Evolutionary conservation across 2,329 filamentous ascomycete species (phyloP), one percentile per base, ranked within the genome.

Genomic region (Drechslerella dactyloides): DNA sequence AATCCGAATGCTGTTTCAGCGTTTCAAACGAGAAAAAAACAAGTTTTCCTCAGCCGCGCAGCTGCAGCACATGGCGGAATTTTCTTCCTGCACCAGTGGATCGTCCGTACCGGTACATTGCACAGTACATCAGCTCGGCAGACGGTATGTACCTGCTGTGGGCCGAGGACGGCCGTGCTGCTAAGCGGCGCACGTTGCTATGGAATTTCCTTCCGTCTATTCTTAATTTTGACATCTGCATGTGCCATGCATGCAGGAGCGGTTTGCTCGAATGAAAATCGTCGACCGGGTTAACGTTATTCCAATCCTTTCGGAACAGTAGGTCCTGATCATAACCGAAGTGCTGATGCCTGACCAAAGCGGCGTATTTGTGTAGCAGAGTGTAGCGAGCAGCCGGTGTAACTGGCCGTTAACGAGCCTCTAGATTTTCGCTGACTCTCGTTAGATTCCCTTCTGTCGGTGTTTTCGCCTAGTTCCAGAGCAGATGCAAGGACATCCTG

Each of bases 141-240:
- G n/a, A n/a, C n/a, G n/a, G n/a, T n/a, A n/a, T n/a, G n/a, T n/a
- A n/a, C 35, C 35, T 37, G 35, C 35, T 37, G 35, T 7, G 35
- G 15, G 35, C n/a, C n/a, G n/a, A n/a, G n/a, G n/a, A n/a, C n/a
- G n/a, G n/a, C n/a, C n/a, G n/a, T n/a, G n/a, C n/a, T n/a, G n/a
- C n/a, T n/a, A n/a, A n/a, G n/a, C n/a, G n/a, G n/a, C n/a, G n/a
- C n/a, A n/a, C n/a, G n/a, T n/a, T n/a, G n/a, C n/a, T n/a, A n/a
- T n/a, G n/a, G n/a, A n/a, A n/a, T n/a, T n/a, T n/a, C n/a, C n/a
- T n/a, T n/a, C n/a, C n/a, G n/a, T n/a, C 13, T 42, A 15, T 42
- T 42, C 37, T 48, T 19, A 21, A 23, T 42, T 15, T 19, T 48
- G 44, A 48, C 44, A 21, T 48, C n/a, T 48, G 44, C 44, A 48